Evolutionary conservation across 257 asterid species (phyloP).

Genomic region (Ilex aquifolium): DNA sequence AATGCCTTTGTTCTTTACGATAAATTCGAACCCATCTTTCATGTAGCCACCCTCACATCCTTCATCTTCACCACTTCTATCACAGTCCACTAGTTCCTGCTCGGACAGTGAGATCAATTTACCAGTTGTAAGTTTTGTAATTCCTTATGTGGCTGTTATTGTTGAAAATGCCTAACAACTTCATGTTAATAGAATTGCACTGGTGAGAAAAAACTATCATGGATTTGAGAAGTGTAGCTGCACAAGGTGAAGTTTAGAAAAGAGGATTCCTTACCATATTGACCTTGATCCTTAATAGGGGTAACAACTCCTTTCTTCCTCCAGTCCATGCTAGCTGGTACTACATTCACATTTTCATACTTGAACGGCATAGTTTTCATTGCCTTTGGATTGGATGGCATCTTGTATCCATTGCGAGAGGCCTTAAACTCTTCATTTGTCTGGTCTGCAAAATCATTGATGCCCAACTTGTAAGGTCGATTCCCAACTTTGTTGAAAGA

Average conservation of each 20-base stretch:
- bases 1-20: neutral
- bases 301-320: neutral
- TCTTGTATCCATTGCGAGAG: neutral
- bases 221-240: no score
- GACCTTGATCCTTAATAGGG: neutral
- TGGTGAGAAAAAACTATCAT: no score
- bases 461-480: neutral
- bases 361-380: neutral
- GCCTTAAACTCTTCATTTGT: neutral
- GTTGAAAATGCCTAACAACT: neutral
- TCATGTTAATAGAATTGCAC: neutral
- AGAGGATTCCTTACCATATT: neutral
- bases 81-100: slow-evolving; percentile 1
- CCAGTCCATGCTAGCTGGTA: neutral
- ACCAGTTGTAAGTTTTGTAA: neutral
- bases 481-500: neutral
- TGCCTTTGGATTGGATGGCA: neutral
- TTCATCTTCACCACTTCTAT: neutral
- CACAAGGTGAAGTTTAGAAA: no score
- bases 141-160: neutral
- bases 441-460: neutral
- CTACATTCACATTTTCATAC: neutral
- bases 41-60: neutral
- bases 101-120: neutral
- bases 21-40: neutral